Evolutionary conservation across 2,329 filamentous ascomycete genomes (phyloP).

Genomic region (Chaetomium olivaceum): DNA sequence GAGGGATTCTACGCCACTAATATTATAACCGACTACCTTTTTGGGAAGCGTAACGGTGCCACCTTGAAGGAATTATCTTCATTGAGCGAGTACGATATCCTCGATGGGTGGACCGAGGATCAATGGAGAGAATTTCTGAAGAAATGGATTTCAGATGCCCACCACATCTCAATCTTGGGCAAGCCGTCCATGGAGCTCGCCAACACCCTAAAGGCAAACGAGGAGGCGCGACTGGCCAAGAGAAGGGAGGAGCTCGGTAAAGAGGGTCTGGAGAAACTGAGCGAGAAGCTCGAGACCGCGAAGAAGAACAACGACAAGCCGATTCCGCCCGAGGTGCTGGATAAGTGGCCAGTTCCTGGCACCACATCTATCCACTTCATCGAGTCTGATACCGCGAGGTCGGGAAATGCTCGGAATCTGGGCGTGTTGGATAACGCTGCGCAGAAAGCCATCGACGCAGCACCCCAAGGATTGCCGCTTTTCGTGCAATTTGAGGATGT

Average conservation of each 20-base stretch:
- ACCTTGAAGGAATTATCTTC: slow-evolving; percentile 63
- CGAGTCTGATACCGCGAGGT: slow-evolving; percentile 78
- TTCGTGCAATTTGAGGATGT: slow-evolving; percentile 98
- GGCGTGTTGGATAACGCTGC: slow-evolving; percentile 67
- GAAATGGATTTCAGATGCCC: slow-evolving; percentile 81
- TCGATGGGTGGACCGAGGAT: slow-evolving; percentile 78
- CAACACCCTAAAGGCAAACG: slow-evolving; percentile 76
- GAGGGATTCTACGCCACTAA: slow-evolving; percentile 79
- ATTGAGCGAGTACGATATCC: slow-evolving; percentile 61
- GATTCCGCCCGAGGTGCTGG: slow-evolving; percentile 80
- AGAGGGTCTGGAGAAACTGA: slow-evolving; percentile 76
- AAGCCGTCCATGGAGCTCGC: slow-evolving; percentile 80
- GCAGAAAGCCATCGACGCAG: slow-evolving; percentile 74
- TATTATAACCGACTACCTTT: slow-evolving; percentile 90
- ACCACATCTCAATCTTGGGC: slow-evolving; percentile 84
- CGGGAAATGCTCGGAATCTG: slow-evolving; percentile 72
- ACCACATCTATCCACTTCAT: slow-evolving; percentile 96
- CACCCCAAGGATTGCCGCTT: slow-evolving; percentile 64
- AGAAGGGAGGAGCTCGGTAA: slow-evolving; percentile 77
- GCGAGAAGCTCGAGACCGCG: slow-evolving; percentile 74
- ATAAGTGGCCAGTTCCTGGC: slow-evolving; percentile 77
- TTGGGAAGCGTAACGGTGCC: slow-evolving; percentile 81
- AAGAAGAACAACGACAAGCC: slow-evolving; percentile 86
- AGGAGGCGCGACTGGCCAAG: slow-evolving; percentile 74
- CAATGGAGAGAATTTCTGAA: slow-evolving; percentile 82